Base-by-base conservation (phyloP, 2,329 filamentous ascomycete genomes). In the Kalmusia sp. region DNA sequence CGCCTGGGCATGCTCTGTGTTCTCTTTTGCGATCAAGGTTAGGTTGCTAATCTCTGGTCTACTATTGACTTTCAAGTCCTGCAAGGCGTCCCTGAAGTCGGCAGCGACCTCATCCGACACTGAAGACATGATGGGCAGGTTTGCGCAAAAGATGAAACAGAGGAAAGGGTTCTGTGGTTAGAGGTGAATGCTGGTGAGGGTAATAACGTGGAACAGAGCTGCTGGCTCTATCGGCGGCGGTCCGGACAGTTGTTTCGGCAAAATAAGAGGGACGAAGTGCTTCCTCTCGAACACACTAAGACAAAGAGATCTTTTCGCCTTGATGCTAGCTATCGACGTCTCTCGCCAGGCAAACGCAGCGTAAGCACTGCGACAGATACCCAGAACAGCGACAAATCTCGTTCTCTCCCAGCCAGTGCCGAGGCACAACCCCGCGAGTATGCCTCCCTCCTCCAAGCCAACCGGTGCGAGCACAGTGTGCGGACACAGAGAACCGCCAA, bases 1-100 rank as follows among this genome's bases (percentile, higher is more conserved):
- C 61, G 90, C 91, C 75, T 96, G 86, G 30, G 95, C 95, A 80
- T 97, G 90, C 77, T 96, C 92, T 62, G 93, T 97, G 70, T 96
- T 96, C 77, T 99, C 95, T 76, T 96, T 92, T 55, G 95, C 95
- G 77, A 99, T 98, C 74, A 96, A 87, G 58, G 95, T 99, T 78
- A 99, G 79, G 78, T 96, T 98, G 82, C 90, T 93, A 76, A 99
- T 99, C 78, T 98, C 93, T 77, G 92, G 92, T 71, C 92, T 89
- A 77, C 92, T 91, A 79, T 97, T 97, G 72, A 88, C 85, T 62
- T 90, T 91, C 69, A 99, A 83, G 76, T 97, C 93, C 78, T 96
- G 91, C 72, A 99, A 82, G 49, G 93, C 95, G 71, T 92, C 90
- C 74, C 90, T 91, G 79, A 96, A 99, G 79, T 98, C 95, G 76